Conservation (phyloP, 176 grass and related monocot species). For the Carex myosuroides region DNA sequence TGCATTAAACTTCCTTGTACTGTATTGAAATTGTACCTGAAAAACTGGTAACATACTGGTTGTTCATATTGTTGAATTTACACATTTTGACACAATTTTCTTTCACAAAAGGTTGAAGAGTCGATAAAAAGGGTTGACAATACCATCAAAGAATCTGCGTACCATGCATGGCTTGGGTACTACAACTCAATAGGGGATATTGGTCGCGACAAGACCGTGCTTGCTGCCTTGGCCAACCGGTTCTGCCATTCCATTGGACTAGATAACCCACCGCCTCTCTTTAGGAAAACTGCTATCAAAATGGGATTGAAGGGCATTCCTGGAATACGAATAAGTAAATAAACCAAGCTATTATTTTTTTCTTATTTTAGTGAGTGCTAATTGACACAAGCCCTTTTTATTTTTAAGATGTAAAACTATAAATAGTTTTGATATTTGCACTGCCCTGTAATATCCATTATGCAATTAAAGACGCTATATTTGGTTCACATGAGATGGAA, state of each 20-base stretch:
- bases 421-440: neutral
- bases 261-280: constrained; percentile 58
- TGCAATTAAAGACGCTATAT: neutral
- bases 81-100: constrained; percentile 1
- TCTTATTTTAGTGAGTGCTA: neutral
- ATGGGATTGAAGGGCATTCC: constrained; percentile 87
- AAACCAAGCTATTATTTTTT: neutral
- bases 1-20: neutral
- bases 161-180: constrained; percentile 85
- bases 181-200: constrained; percentile 66
- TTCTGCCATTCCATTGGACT: constrained; percentile 67
- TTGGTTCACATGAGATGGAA: too few species aligned
- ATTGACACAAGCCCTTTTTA: neutral
- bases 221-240: constrained; percentile 64
- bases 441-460: neutral
- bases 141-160: constrained; percentile 86
- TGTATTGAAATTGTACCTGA: neutral
- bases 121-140: constrained; percentile 70
- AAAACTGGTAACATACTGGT: neutral
- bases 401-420: neutral
- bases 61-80: neutral
- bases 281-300: constrained; percentile 72
- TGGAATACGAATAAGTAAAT: constrained; percentile 82
- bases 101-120: constrained; percentile 50
- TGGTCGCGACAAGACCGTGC: constrained; percentile 63